Evolutionary conservation across 768 basidiomycete genomes (phyloP), one percentile per base, ranked within the genome.

Genomic region (Roridomyces roridus): DNA sequence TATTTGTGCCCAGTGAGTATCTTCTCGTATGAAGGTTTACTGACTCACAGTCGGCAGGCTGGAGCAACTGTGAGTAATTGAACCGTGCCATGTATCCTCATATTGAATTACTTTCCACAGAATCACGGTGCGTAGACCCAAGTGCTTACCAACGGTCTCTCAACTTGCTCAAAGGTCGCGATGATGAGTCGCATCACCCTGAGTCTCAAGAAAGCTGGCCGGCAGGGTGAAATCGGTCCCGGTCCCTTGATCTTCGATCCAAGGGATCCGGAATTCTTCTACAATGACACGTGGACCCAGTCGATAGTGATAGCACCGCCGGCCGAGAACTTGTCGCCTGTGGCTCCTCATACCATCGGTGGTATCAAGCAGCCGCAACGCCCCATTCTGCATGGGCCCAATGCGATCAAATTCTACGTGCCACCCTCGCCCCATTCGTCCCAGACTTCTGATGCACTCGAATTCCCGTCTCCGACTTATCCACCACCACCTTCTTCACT

Each of bases 101-200:
- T 24, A 4, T 10, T n/a, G 5, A 6, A 21, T 11, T 8, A 10
- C 5, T 31, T 0, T 34, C 31, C 39, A 23, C 52, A 60, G 59
- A 56, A 15, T 60, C 21, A 60, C 59, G 6, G 59, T 60, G 25
- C 41, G 59, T 37, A 74, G 72, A 35, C 79, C 75, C 25, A 80
- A 72, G 65, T 73, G 15, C 25, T 52, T 23, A 23, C 18, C 1
- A 3, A 11, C 36, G n/a, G 31, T 17, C 34, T 10, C 46, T 43
- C n/a, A 20, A 37, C 35, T 28, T 28, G n/a, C 14, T 12, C 17
- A 25, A 37, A 78, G 59, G 80, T 81, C 23, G 71, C 76, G 2
- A 81, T 81, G 74, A 77, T 80, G 68, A 78, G 77, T 2, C 72
- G 80, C 31, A 80, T 81, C 50, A 79, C 80, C 10, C 69, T 80